Base-by-base conservation (phyloP, 352 stramenopile genomes). In the Pilasporangium apinafurcum region DNA sequence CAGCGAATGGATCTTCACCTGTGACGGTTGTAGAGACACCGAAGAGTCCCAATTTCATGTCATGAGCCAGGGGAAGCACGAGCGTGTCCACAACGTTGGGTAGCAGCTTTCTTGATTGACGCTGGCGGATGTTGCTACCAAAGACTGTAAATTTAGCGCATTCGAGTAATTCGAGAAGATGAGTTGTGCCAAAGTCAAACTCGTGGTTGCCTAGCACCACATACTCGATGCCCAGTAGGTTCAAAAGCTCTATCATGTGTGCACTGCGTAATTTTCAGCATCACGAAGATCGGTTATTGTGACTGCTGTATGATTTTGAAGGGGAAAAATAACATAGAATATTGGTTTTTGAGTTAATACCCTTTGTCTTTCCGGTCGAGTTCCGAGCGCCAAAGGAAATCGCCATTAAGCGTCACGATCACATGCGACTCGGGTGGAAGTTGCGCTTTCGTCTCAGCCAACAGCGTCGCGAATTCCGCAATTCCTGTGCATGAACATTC, bases 191-290 rank as follows among this genome's bases (percentile, higher is more conserved):
- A 53, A 84, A 85, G 41, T 89, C 77, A 31, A 89, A 86, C 46
- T 89, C 77, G 55, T 89, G 77, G 53, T 89, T 89, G 24, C 77
- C 77, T 29, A 86, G 27, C n/a, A 89, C 76, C 38, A 84, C 73
- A 27, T 68, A 75, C 13, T 85, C 70, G 24, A 89, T 69, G 5
- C 54, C 58, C 6, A 83, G 49, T 3, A 35, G 32, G 21, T 80
- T 77, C 30, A 89, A 41, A 27, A 86, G 25, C n/a, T 83, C 31
- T 13, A 89, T 65, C 77, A 89, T 86, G 20, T 68, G n/a, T 27
- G 59, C 59, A 28, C 75, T 88, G 32, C n/a, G 44, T n/a, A 29
- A 56, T 22, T 43, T n/a, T n/a, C n/a, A n/a, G n/a, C n/a, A n/a
- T n/a, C n/a, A n/a, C n/a, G n/a, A n/a, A n/a, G n/a, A n/a, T n/a